Conservation (phyloP, 2,329 filamentous ascomycete genomes). For the Pseudogymnoascus sp. region DNA sequence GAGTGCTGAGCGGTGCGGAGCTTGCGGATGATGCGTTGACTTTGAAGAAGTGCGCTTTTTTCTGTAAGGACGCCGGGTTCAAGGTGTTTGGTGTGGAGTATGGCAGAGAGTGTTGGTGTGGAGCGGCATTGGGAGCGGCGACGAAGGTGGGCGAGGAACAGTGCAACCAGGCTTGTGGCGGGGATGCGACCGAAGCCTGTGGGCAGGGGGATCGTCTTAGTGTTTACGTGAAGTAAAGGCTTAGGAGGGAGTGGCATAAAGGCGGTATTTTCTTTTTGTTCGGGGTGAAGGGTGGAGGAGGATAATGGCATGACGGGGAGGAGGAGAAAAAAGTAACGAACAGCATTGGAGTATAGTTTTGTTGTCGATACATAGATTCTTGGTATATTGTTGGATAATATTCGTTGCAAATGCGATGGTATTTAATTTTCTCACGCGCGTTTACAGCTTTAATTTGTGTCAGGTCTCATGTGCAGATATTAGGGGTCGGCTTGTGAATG, state of each 20-base stretch:
- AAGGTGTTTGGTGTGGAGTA: background rate
- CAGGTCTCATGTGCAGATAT: background rate
- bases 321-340: background rate
- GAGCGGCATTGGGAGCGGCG: background rate
- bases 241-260: background rate
- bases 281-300: background rate
- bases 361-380: background rate
- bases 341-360: background rate
- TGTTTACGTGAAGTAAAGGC: background rate
- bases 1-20: background rate
- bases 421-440: background rate
- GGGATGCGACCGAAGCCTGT: background rate
- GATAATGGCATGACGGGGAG: background rate
- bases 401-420: background rate
- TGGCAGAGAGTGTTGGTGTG: background rate
- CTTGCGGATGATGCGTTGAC: background rate
- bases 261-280: background rate
- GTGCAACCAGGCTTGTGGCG: background rate
- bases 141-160: slow-evolving; percentile 1
- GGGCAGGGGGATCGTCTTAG: background rate
- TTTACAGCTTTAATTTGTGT: background rate
- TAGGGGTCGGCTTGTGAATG: background rate
- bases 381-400: background rate
- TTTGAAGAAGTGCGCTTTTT: background rate
- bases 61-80: background rate